These are phyloP conservation scores for Backusella sp. DNA, from an alignment of 192 early-diverging fungal genomes.

Conservation along the genomic window DNA sequence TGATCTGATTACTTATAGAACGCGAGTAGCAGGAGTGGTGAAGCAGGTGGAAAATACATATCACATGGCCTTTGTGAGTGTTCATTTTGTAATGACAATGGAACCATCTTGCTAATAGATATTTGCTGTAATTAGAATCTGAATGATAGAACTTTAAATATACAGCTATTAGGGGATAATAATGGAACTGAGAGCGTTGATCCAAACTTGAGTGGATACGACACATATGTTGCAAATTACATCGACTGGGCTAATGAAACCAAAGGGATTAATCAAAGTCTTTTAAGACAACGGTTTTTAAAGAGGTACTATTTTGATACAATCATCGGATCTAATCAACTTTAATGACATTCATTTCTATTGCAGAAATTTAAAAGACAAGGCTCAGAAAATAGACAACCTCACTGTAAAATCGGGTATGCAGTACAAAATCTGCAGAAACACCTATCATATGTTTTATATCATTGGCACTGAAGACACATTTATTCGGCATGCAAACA, in stretches of 20 bases:
- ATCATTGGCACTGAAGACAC: slow-evolving; percentile 89
- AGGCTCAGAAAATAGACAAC: slow-evolving; percentile 22
- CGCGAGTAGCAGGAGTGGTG: background rate
- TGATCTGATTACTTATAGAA: background rate
- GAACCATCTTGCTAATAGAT: background rate
- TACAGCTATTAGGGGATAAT: slow-evolving; percentile 23
- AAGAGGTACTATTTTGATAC: slow-evolving; percentile 11
- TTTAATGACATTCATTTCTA: background rate
- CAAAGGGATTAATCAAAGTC: slow-evolving; percentile 18
- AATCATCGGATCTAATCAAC: background rate
- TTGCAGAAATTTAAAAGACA: slow-evolving; percentile 11
- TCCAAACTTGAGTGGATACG: slow-evolving; percentile 16
- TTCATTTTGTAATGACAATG: background rate
- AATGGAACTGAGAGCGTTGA: background rate
- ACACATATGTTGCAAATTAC: slow-evolving; percentile 26
- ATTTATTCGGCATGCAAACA: slow-evolving; percentile 10
- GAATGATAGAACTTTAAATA: slow-evolving; percentile 10
- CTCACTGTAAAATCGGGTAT: slow-evolving; percentile 73
- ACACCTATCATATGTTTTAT: slow-evolving; percentile 97
- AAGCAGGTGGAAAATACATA: background rate
- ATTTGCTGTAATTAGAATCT: slow-evolving; percentile 6
- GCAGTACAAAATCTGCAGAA: slow-evolving; percentile 95
- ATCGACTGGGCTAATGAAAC: slow-evolving; percentile 30
- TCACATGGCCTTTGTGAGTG: background rate
- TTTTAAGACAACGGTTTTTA: slow-evolving; percentile 12